These are phyloP conservation scores for Paraconiothyrium brasiliense DNA, from an alignment of 2,329 filamentous ascomycete genomes.

Conservation along the genomic window DNA sequence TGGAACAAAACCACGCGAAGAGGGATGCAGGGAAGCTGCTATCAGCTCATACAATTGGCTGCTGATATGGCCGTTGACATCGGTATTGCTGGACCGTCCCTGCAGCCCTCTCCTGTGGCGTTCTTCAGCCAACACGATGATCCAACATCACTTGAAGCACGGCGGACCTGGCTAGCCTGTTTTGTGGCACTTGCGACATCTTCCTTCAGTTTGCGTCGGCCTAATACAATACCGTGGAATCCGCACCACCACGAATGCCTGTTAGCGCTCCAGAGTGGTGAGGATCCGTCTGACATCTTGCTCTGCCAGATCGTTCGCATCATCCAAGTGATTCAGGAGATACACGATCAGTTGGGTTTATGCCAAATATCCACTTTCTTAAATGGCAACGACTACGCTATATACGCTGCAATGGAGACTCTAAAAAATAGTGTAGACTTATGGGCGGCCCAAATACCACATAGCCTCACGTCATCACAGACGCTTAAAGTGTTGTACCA, in stretches of 20 bases:
- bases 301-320: conserved; percentile 39
- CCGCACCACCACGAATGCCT: conserved; percentile 34
- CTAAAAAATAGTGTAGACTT: conserved; percentile 32
- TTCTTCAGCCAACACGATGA: conserved; percentile 35
- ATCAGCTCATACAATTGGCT: conserved; percentile 38
- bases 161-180: conserved; percentile 43
- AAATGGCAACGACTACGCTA: conserved; percentile 33
- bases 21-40: conserved; percentile 33
- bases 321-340: conserved; percentile 31
- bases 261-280: conserved; percentile 28
- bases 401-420: conserved; percentile 25
- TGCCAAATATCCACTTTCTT: conserved; percentile 32
- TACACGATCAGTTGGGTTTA: conserved; percentile 29
- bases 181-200: conserved; percentile 34
- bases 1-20: conserved; percentile 34
- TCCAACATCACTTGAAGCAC: conserved; percentile 32
- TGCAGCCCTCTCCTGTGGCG: conserved; percentile 34
- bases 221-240: conserved; percentile 35
- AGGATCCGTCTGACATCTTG: conserved; percentile 30
- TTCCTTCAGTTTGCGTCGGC: conserved; percentile 31
- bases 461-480: conserved; percentile 26
- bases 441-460: conserved; percentile 37
- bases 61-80: conserved; percentile 42
- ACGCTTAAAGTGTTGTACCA: conserved; percentile 38
- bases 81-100: conserved; percentile 34